A percentile compares a stretch with the other conserved stretches of the same genome.
These are phyloP conservation scores for Dalbergia oliveri DNA, from an alignment of 306 rosid species.

Conservation along the genomic window DNA sequence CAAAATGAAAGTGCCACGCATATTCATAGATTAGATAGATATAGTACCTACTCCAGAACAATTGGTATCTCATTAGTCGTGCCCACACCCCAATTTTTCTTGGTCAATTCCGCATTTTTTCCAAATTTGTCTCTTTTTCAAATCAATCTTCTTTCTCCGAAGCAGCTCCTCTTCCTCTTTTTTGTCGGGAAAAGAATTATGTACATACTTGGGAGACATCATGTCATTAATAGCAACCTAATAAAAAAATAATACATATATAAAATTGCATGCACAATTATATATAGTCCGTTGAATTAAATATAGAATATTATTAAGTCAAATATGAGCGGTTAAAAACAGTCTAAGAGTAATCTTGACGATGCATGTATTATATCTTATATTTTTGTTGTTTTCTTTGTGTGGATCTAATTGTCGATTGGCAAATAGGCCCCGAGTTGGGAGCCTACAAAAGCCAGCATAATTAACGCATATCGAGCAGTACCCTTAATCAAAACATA, in stretches of 20 bases:
- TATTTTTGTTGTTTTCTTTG: too few relatives aligned
- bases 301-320: too few relatives aligned
- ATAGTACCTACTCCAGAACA: neutral
- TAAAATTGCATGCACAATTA: neutral
- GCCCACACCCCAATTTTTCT: constrained; percentile 6
- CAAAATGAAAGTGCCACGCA: constrained; percentile 3
- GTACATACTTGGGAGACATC: too few relatives aligned
- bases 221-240: neutral
- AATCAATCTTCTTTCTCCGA: constrained; percentile 13
- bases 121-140: constrained; percentile 21
- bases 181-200: neutral
- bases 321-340: too few relatives aligned
- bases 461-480: too few relatives aligned
- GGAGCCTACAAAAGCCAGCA: too few relatives aligned
- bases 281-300: neutral
- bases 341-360: too few relatives aligned
- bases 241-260: too few relatives aligned
- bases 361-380: too few relatives aligned
- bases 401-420: too few relatives aligned
- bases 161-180: neutral
- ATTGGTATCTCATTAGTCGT: neutral
- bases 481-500: neutral
- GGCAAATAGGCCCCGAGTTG: too few relatives aligned
- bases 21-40: too few relatives aligned
- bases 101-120: neutral